A percentile compares a stretch with the other conserved stretches of the same genome.
phyloP scores from a whole-genome alignment of 2,329 filamentous ascomycete species.

The Ophiostoma fasciatum region DNA sequence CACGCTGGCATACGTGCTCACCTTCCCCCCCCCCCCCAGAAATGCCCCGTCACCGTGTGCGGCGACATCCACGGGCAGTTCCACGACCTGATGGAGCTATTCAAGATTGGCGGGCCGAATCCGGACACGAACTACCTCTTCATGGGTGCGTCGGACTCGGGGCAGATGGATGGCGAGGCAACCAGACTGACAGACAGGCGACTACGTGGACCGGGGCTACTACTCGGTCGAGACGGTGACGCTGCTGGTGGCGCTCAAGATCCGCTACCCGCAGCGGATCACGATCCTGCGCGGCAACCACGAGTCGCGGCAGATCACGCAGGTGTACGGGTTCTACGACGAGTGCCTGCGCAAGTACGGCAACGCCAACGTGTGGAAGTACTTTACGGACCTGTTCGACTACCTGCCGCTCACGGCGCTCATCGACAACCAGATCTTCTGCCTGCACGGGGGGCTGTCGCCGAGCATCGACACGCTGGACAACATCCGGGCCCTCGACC shows the following conservation, averaged over 20 bases:
- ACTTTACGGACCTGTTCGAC: slow-evolving; percentile 97
- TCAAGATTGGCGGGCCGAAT: slow-evolving; percentile 96
- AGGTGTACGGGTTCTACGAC: slow-evolving; percentile 99
- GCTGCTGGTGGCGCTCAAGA: slow-evolving; percentile 90
- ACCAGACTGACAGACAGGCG: slow-evolving; percentile 50
- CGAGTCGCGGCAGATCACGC: slow-evolving; percentile 96
- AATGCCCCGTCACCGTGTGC: slow-evolving; percentile 97
- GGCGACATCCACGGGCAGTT: slow-evolving; percentile 99
- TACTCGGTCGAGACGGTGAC: slow-evolving; percentile 98
- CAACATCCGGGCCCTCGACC: slow-evolving; percentile 87
- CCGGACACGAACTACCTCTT: slow-evolving; percentile 99
- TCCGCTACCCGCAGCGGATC: slow-evolving; percentile 93
- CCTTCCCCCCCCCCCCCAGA: slow-evolving; percentile 32
- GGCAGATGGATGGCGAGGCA: too few relatives aligned
- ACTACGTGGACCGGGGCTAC: slow-evolving; percentile 97
- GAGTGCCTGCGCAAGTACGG: slow-evolving; percentile 98
- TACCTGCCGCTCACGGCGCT: slow-evolving; percentile 93
- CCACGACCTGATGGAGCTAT: slow-evolving; percentile 97
- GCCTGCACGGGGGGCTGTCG: slow-evolving; percentile 88
- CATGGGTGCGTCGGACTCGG: too few relatives aligned
- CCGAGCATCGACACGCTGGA: slow-evolving; percentile 93
- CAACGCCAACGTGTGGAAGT: slow-evolving; percentile 99
- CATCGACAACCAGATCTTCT: slow-evolving; percentile 99
- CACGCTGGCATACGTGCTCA: too few relatives aligned
- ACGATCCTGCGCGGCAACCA: slow-evolving; percentile 98